Conservation (phyloP, 108 stramenopile genomes). For the Cyclotella choctawhatcheeana region DNA sequence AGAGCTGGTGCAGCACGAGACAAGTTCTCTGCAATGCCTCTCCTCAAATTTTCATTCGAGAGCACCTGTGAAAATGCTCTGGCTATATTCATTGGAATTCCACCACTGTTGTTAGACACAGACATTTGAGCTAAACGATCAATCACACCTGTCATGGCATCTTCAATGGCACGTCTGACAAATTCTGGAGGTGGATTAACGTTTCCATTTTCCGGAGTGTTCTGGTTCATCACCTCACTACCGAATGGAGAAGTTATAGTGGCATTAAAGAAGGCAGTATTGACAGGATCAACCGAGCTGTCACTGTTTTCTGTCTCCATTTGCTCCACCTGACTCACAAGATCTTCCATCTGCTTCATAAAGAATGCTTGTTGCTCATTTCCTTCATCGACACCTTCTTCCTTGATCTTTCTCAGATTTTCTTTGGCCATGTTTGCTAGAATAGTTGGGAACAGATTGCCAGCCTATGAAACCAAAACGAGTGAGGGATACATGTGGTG, state of each 20-base stretch:
- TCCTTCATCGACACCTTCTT: conserved; percentile 47
- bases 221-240: conserved; percentile 42
- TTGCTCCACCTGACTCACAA: conserved; percentile 51
- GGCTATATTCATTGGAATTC: conserved; percentile 69
- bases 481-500: not conserved
- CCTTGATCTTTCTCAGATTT: conserved; percentile 52
- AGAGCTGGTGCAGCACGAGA: conserved; percentile 88
- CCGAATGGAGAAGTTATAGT: conserved; percentile 59
- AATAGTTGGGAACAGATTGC: conserved; percentile 89
- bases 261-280: conserved; percentile 81
- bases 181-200: conserved; percentile 67
- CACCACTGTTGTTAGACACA: conserved; percentile 21
- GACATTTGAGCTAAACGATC: conserved; percentile 75
- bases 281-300: conserved; percentile 44
- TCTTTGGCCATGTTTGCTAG: conserved; percentile 80
- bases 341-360: conserved; percentile 53
- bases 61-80: conserved; percentile 84
- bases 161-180: conserved; percentile 76
- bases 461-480: conserved; percentile 30
- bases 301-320: conserved; percentile 29
- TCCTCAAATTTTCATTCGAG: conserved; percentile 71
- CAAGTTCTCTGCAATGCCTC: conserved; percentile 86
- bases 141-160: conserved; percentile 77
- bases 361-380: conserved; percentile 54
- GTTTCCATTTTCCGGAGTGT: not conserved